These are phyloP conservation scores for Penicillium paradoxum DNA, from an alignment of 495 filamentous ascomycete genomes.

Conservation along the genomic window DNA sequence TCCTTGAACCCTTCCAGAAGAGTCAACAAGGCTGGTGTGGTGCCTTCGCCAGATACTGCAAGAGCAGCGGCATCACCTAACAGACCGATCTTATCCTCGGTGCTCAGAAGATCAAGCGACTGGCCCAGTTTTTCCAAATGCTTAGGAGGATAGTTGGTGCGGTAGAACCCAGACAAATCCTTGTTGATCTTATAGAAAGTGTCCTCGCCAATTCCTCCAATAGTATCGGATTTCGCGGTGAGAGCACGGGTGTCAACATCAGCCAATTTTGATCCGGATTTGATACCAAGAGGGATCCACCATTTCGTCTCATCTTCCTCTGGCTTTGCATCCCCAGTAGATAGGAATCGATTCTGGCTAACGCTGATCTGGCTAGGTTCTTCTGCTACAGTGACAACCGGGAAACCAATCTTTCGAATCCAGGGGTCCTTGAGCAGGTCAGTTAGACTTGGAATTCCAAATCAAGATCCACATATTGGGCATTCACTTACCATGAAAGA, in stretches of 20 bases:
- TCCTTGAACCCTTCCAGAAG: constrained; percentile 74
- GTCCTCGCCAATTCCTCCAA: constrained; percentile 66
- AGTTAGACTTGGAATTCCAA: constrained; percentile 8
- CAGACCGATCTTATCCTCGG: constrained; percentile 86
- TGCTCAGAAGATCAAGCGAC: constrained; percentile 64
- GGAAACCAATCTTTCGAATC: constrained; percentile 93
- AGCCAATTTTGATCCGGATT: constrained; percentile 43
- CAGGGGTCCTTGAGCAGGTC: constrained; percentile 59
- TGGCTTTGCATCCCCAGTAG: constrained; percentile 83
- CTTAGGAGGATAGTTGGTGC: constrained; percentile 81
- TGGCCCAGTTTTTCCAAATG: constrained; percentile 75
- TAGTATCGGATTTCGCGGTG: constrained; percentile 66
- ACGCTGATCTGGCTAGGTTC: constrained; percentile 74
- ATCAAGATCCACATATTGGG: not conserved
- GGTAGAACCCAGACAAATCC: constrained; percentile 84
- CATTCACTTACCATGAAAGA: constrained; percentile 63
- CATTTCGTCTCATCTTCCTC: constrained; percentile 89
- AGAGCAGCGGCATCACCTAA: constrained; percentile 89
- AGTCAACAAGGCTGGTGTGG: constrained; percentile 69
- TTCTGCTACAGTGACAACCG: constrained; percentile 79
- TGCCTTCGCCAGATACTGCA: constrained; percentile 78
- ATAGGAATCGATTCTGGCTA: constrained; percentile 82
- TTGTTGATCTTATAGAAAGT: constrained; percentile 88
- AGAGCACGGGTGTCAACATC: constrained; percentile 50
- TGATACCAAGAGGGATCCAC: constrained; percentile 89